phyloP scores from a whole-genome alignment of 2,329 filamentous ascomycete species.

The Neoscytalidium dimidiatum region DNA sequence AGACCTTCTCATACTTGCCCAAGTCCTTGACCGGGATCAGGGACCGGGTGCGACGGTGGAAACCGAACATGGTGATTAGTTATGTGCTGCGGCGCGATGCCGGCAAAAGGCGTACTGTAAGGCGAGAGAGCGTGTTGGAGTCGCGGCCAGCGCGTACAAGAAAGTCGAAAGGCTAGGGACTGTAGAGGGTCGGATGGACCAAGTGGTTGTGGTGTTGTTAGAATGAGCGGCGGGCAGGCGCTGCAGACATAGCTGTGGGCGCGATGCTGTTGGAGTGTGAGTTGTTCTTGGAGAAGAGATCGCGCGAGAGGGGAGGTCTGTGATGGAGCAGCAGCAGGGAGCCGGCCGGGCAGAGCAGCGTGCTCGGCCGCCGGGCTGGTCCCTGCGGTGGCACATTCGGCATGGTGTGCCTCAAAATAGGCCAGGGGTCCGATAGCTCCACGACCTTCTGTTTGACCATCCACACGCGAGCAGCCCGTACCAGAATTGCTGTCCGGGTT shows the following conservation, averaged over 20 bases:
- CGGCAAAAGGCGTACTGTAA: not conserved
- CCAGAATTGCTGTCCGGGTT: not conserved
- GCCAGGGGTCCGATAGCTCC: conserved; percentile 8
- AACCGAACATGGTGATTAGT: conserved; percentile 41
- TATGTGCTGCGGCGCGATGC: not conserved
- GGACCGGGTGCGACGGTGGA: conserved; percentile 44
- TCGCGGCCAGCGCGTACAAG: conserved; percentile 17
- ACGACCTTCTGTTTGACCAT: conserved; percentile 2
- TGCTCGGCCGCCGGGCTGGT: not conserved
- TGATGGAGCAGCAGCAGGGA: conserved; percentile 16
- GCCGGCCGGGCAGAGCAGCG: conserved; percentile 2
- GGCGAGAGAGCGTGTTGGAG: conserved; percentile 10
- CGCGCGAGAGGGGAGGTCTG: conserved; percentile 12
- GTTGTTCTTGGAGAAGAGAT: conserved; percentile 12
- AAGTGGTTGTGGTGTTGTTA: conserved; percentile 7
- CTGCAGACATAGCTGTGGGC: conserved; percentile 19
- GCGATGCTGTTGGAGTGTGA: conserved; percentile 11
- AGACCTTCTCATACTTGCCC: conserved; percentile 43
- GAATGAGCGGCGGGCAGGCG: conserved; percentile 18
- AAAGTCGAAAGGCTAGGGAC: conserved; percentile 1
- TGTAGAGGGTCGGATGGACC: conserved; percentile 14
- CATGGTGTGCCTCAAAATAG: conserved; percentile 8
- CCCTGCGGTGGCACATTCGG: conserved; percentile 9
- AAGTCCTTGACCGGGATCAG: conserved; percentile 47
- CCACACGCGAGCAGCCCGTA: conserved; percentile 3